These are phyloP conservation scores for Sporobolus alterniflorus DNA, from an alignment of 202 grass and related monocot species.

Conservation along the genomic window DNA sequence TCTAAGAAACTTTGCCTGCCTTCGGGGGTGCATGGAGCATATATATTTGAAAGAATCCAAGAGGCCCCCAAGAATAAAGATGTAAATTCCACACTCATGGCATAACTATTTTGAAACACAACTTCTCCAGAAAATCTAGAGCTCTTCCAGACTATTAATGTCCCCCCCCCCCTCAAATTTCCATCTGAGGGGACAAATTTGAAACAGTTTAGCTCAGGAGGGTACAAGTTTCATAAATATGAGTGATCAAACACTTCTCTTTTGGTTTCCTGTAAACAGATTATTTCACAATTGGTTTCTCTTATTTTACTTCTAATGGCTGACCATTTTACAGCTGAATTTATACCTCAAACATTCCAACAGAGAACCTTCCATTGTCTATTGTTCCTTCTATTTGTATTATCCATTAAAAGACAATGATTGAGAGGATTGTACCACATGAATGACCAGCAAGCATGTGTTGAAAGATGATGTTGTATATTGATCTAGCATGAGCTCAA, in stretches of 20 bases:
- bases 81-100: too few relatives aligned
- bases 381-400: too few relatives aligned
- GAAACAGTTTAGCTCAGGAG: not conserved
- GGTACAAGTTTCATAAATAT: not conserved
- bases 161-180: not conserved
- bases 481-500: too few relatives aligned
- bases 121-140: not conserved
- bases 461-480: too few relatives aligned
- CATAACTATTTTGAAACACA: too few relatives aligned
- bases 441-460: too few relatives aligned
- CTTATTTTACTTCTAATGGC: not conserved
- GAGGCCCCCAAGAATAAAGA: too few relatives aligned
- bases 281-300: not conserved
- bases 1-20: too few relatives aligned
- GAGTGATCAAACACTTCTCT: not conserved
- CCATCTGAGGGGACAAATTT: not conserved
- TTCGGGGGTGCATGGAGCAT: too few relatives aligned
- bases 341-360: not conserved
- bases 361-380: not conserved
- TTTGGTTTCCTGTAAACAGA: not conserved
- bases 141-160: not conserved
- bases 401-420: too few relatives aligned
- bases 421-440: too few relatives aligned
- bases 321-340: not conserved
- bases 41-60: too few relatives aligned